Evolutionary conservation across 2,329 filamentous ascomycete genomes (phyloP), one percentile per base, ranked within the genome.

Genomic region (Trichoderma breve): DNA sequence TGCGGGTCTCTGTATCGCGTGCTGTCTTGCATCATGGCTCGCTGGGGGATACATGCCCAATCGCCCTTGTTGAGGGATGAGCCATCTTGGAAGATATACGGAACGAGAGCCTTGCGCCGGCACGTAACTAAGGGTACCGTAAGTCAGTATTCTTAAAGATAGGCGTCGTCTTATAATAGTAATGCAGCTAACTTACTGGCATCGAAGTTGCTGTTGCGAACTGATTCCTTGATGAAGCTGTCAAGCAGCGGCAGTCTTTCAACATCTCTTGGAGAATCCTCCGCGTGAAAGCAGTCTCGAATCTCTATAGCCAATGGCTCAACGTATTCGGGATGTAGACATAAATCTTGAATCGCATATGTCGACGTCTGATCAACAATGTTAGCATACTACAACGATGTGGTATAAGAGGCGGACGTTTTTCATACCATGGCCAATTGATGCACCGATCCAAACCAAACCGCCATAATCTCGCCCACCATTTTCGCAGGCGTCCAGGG

Each of bases 181-280:
- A 43, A 47, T 47, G n/a, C 3, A 57, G 6, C 3, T 39, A 3
- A 51, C 61, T 62, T 60, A 63, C 61, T 70, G 11, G 72, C 71
- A 26, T 73, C 71, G 9, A 14, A 61, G 32, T 58, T 70, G 18
- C 47, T 71, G 53, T 9, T 53, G 6, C 67, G 67, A 32, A 55
- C 43, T 5, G 73, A 70, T 30, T 74, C 68, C 8, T 70, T 69
- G 51, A 74, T 64, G 64, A 74, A 73, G 58, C 73, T 73, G 26
- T 74, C 73, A 1, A 74, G 71, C 8, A 74, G 63, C 12, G 68
- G 71, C 15, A 74, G 53, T 24, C 34, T 32, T 6, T 68, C 55
- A 15, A 34, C 65, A 15, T 72, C 57, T 28, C 39, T 51, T 30
- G 9, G 47, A 4, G 18, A 55, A 47, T 28, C 14, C 1, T 51